A percentile compares a stretch with the other conserved stretches of the same genome.
Conservation (phyloP, 371 early-diverging fungal genomes). For the Lichtheimia corymbifera region DNA sequence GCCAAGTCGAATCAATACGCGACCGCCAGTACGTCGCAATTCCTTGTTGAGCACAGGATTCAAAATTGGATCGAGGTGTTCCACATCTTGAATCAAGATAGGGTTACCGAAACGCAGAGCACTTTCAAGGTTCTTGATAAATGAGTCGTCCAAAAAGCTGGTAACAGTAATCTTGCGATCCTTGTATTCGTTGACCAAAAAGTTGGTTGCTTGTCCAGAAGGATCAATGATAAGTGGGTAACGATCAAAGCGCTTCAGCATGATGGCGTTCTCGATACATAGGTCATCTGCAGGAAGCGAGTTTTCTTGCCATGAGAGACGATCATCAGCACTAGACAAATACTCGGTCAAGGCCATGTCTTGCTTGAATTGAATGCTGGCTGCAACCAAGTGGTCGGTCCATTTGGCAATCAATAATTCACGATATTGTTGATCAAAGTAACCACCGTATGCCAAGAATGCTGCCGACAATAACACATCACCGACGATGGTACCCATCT, state of each 20-base stretch:
- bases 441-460: conserved; percentile 95
- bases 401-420: conserved; percentile 78
- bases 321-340: conserved; percentile 91
- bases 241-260: conserved; percentile 92
- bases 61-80: conserved; percentile 95
- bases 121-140: conserved; percentile 96
- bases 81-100: conserved; percentile 95
- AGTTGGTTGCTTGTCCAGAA: conserved; percentile 90
- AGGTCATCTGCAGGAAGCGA: conserved; percentile 90
- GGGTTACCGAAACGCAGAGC: conserved; percentile 98
- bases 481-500: conserved; percentile 98
- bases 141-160: conserved; percentile 96
- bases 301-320: conserved; percentile 88
- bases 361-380: conserved; percentile 79
- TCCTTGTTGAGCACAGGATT: conserved; percentile 97
- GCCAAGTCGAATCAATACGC: conserved; percentile 94
- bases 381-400: conserved; percentile 73
- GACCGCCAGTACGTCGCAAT: conserved; percentile 94
- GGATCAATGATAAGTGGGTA: conserved; percentile 98
- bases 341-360: conserved; percentile 91
- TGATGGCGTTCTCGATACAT: conserved; percentile 96
- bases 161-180: conserved; percentile 91
- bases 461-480: conserved; percentile 94
- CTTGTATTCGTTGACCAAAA: conserved; percentile 86
- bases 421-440: conserved; percentile 96